A percentile compares a stretch with the other conserved stretches of the same genome.
phyloP scores from a whole-genome alignment of 2,329 filamentous ascomycete species.

The Fusarium siculi region DNA sequence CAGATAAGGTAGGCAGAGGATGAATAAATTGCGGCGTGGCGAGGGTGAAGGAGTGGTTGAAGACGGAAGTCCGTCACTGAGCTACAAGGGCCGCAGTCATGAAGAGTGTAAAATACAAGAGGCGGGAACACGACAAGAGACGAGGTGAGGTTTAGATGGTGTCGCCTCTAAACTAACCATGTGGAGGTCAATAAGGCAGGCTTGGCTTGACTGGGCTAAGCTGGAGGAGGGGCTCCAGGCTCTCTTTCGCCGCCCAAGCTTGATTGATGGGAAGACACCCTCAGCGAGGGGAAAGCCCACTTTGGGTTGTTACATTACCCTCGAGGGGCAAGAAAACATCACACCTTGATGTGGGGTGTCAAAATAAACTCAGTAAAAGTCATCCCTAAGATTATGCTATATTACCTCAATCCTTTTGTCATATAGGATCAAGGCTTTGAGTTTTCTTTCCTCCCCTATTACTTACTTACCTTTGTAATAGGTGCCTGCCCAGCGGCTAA shows the following conservation, averaged over 20 bases:
- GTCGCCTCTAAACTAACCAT: conserved; percentile 35
- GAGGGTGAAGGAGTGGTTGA: conserved; percentile 18
- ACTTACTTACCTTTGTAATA: background rate
- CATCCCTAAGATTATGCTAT: no score
- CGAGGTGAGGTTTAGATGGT: conserved; percentile 35
- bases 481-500: background rate
- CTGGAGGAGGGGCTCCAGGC: conserved; percentile 28
- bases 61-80: conserved; percentile 44
- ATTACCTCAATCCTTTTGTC: no score
- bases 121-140: conserved; percentile 21
- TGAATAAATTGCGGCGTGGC: conserved; percentile 16
- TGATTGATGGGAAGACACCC: conserved; percentile 14
- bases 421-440: no score
- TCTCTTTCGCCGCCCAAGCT: conserved; percentile 23
- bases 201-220: conserved; percentile 27
- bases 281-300: conserved; percentile 21
- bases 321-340: no score
- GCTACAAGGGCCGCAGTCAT: conserved; percentile 42
- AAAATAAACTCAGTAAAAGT: no score
- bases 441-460: no score
- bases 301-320: conserved; percentile 9
- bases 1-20: background rate
- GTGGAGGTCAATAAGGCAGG: conserved; percentile 37
- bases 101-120: conserved; percentile 23
- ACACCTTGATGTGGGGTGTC: no score